Conservation (phyloP, 108 stramenopile species). For the Cyclotella kingstonii region DNA sequence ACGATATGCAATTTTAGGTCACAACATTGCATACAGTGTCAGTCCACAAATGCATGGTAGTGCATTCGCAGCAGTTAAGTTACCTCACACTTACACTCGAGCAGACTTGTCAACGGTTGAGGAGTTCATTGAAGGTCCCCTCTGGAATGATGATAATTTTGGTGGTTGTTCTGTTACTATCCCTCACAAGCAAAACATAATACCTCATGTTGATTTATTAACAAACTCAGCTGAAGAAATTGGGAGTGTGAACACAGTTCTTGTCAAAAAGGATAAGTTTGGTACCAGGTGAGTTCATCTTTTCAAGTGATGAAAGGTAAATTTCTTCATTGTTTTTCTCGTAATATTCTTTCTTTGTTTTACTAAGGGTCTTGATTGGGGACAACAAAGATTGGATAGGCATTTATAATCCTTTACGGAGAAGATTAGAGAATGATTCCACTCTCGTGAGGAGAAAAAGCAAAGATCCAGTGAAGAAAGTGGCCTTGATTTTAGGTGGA, state of each 20-base stretch:
- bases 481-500: constrained; percentile 91
- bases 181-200: constrained; percentile 96
- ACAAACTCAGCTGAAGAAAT: constrained; percentile 89
- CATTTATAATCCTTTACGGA: constrained; percentile 86
- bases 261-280: constrained; percentile 64
- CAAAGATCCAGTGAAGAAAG: constrained; percentile 7
- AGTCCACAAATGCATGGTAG: constrained; percentile 96
- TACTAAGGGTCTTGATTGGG: constrained; percentile 66
- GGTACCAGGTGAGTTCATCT: constrained; percentile 26
- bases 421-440: constrained; percentile 55
- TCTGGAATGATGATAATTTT: constrained; percentile 76
- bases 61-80: constrained; percentile 78
- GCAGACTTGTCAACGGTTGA: constrained; percentile 81
- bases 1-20: constrained; percentile 89
- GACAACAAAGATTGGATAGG: constrained; percentile 99
- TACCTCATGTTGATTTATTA: constrained; percentile 89
- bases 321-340: neutral
- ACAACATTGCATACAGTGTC: constrained; percentile 92
- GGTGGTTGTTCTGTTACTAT: constrained; percentile 97
- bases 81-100: constrained; percentile 86
- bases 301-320: too few species aligned
- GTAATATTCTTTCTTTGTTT: neutral
- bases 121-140: constrained; percentile 80
- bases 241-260: constrained; percentile 98
- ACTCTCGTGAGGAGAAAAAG: constrained; percentile 12